phyloP scores from a whole-genome alignment of 164 flowering plant genomes.

The Cinnamomum micranthum region DNA sequence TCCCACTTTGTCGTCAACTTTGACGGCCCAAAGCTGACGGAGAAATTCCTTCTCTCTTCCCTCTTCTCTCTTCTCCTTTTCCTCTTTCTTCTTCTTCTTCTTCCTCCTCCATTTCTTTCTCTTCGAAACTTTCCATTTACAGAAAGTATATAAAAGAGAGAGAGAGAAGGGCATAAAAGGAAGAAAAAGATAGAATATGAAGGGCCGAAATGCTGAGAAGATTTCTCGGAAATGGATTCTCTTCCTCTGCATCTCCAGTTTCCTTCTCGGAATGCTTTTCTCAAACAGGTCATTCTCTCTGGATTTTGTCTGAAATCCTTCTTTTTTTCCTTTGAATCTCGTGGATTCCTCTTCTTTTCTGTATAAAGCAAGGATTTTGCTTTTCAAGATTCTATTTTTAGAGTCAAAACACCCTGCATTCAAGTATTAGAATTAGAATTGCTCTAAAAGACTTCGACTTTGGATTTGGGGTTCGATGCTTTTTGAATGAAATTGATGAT shows the following conservation, averaged over 20 bases:
- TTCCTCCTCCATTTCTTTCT: not conserved
- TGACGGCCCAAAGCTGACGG: conserved; percentile 4
- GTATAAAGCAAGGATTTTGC: no score
- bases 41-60: not conserved
- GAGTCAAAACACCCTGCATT: not conserved
- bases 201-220: not conserved
- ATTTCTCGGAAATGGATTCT: conserved; percentile 47
- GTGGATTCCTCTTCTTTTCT: not conserved
- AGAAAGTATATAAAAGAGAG: not conserved
- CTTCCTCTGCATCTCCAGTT: conserved; percentile 49
- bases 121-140: not conserved
- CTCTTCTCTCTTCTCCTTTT: not conserved
- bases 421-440: not conserved
- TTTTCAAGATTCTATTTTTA: not conserved
- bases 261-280: conserved; percentile 60
- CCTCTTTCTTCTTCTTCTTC: not conserved
- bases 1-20: conserved; percentile 3
- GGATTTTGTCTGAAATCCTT: not conserved
- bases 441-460: not conserved
- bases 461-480: not conserved
- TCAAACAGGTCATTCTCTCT: conserved; percentile 43
- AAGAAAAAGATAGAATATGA: not conserved
- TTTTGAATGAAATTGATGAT: not conserved
- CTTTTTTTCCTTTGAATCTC: not conserved
- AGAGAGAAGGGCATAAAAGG: not conserved